Percentiles rank a stretch among this genome's conserved stretches.
Conservation (phyloP, 208 protist species). For the Tritrichomonas musculus region DNA sequence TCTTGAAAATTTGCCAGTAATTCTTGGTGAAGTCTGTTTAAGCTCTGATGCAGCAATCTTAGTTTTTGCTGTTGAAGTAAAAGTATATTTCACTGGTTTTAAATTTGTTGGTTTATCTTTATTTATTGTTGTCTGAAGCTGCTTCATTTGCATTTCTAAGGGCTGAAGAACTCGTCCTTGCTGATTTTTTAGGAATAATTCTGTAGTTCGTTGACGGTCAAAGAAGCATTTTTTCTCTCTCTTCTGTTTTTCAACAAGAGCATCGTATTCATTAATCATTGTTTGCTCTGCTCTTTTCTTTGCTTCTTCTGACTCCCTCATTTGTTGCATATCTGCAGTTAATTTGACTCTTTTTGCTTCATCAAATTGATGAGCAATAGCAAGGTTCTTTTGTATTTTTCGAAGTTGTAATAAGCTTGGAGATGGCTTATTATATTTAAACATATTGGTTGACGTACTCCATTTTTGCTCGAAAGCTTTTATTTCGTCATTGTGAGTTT, state of each 20-base stretch:
- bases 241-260: neutral
- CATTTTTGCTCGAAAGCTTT: neutral
- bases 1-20: neutral
- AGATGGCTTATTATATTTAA: neutral
- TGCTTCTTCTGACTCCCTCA: neutral
- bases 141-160: slow-evolving; percentile 22
- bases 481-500: neutral
- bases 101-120: neutral
- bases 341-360: neutral
- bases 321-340: neutral
- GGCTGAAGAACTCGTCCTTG: neutral
- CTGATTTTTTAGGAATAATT: neutral
- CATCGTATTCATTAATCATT: neutral
- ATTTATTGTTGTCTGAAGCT: neutral
- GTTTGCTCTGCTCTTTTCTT: neutral
- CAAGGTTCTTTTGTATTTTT: neutral
- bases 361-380: neutral
- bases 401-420: neutral
- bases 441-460: neutral
- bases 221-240: neutral
- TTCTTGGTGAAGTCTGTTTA: neutral
- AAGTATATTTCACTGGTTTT: neutral
- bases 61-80: neutral
- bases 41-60: neutral
- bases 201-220: neutral